Conservation (phyloP, 139 green algal genomes). For the Tetradesmus obliquus region DNA sequence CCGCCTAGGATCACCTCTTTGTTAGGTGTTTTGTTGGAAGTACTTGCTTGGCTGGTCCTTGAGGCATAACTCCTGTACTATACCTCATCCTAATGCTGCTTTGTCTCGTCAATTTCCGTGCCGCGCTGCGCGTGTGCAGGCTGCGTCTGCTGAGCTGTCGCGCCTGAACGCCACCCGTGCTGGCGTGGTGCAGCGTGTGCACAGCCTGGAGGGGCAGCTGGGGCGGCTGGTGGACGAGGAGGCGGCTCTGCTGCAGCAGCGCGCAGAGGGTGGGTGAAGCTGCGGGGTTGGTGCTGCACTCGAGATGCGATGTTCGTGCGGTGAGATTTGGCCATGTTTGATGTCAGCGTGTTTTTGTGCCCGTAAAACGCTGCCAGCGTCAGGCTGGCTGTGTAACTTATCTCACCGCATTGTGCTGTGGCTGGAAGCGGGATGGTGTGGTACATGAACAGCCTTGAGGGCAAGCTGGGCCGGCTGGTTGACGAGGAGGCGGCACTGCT, state of each 20-base stretch:
- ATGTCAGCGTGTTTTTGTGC: no score
- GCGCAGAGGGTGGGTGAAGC: neutral
- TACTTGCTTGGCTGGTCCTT: no score
- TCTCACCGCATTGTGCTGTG: neutral
- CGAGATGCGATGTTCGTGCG: neutral
- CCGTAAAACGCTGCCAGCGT: no score
- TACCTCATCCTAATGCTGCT: neutral
- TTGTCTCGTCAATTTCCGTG: neutral
- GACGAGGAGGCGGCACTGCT: constrained; percentile 27
- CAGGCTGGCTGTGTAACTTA: neutral
- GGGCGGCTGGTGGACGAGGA: constrained; percentile 20
- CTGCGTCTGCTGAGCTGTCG: neutral
- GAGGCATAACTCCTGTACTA: neutral
- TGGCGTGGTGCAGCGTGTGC: neutral
- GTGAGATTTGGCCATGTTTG: neutral
- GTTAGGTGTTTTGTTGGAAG: neutral
- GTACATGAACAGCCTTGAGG: neutral
- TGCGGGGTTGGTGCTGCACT: neutral
- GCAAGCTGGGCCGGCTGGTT: neutral
- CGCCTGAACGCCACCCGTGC: neutral
- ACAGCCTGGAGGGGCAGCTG: neutral
- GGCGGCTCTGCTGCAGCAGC: neutral
- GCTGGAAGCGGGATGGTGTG: neutral
- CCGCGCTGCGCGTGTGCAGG: neutral
- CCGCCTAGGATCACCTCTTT: neutral